These are phyloP conservation scores for Lepidium africanum DNA, from an alignment of 345 rosid species.

Conservation along the genomic window DNA sequence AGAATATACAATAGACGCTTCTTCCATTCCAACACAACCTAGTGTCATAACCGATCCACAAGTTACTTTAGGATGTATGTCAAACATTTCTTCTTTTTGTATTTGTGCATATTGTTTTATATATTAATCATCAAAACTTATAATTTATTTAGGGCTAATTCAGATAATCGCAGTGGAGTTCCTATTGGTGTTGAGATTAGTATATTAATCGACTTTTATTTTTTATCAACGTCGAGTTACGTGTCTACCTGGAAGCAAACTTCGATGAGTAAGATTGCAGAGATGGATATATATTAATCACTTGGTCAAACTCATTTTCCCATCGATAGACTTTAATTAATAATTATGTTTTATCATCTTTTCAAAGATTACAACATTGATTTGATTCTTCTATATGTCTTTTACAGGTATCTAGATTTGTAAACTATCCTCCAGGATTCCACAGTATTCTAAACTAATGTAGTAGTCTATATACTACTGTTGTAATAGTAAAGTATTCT, in stretches of 20 bases:
- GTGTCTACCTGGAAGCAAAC: too few species aligned
- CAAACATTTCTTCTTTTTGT: background rate
- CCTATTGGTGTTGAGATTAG: conserved; percentile 19
- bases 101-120: background rate
- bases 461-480: too few species aligned
- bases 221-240: too few species aligned
- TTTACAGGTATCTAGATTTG: background rate
- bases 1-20: conserved; percentile 15
- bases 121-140: background rate
- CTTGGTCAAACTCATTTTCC: too few species aligned
- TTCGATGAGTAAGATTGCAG: too few species aligned
- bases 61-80: conserved; percentile 14
- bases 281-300: too few species aligned
- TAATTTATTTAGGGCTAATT: background rate
- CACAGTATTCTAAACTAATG: conserved; percentile 3
- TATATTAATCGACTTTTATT: background rate
- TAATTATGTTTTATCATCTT: too few species aligned
- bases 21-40: background rate
- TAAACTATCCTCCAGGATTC: conserved; percentile 20
- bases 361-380: background rate
- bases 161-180: background rate
- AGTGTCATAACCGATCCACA: conserved; percentile 13
- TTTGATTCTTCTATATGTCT: background rate
- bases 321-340: background rate
- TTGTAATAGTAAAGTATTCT: too few species aligned